These are phyloP conservation scores for Citrullus colocynthis DNA, from an alignment of 306 rosid species.

Conservation along the genomic window DNA sequence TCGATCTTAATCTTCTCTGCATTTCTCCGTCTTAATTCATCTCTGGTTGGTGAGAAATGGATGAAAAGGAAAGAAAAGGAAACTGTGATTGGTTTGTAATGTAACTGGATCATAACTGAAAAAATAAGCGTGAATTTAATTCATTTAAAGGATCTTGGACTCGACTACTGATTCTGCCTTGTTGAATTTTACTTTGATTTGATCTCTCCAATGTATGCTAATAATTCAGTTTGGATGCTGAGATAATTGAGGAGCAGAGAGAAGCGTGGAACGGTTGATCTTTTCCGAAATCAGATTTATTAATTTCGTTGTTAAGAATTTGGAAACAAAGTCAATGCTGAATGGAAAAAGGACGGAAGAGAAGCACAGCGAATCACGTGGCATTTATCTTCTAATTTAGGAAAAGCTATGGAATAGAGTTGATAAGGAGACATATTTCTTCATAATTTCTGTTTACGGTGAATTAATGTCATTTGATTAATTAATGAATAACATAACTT, in stretches of 20 bases:
- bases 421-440: background rate
- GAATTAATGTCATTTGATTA: background rate
- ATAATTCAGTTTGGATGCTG: background rate
- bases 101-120: background rate
- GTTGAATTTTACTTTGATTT: background rate
- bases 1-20: background rate
- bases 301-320: background rate
- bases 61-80: background rate
- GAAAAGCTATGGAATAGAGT: background rate
- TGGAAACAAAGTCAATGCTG: background rate
- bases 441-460: background rate
- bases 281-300: background rate
- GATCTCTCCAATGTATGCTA: background rate
- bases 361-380: background rate
- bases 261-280: background rate
- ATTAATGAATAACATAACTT: background rate
- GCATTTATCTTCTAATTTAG: background rate
- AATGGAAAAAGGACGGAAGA: background rate
- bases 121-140: background rate
- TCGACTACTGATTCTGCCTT: background rate
- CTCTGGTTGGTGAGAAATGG: background rate
- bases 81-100: background rate
- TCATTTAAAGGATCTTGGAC: background rate
- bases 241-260: background rate
- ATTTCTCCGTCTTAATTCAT: background rate